Evolutionary conservation across 1,139 yeast genomes (phyloP).

Genomic region (Yamadazyma conglobata): DNA sequence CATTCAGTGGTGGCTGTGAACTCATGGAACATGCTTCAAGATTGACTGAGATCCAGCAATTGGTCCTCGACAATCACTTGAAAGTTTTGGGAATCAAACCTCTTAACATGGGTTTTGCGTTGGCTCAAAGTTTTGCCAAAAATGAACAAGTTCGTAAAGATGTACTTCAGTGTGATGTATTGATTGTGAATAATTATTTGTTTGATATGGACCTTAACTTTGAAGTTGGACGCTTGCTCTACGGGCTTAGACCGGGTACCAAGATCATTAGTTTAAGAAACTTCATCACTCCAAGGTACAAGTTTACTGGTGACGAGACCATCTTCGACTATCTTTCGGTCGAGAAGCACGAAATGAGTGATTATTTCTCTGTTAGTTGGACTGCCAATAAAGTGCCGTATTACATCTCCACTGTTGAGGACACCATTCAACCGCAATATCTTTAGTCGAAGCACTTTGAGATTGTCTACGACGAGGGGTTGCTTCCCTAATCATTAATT

Average conservation of each 20-base stretch:
- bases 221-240: conserved; percentile 62
- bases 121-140: conserved; percentile 69
- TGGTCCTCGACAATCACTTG: conserved; percentile 57
- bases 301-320: conserved; percentile 54
- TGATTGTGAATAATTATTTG: conserved; percentile 77
- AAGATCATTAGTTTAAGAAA: conserved; percentile 77
- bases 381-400: conserved; percentile 82
- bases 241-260: conserved; percentile 67
- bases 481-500: too few relatives aligned
- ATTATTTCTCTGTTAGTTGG: conserved; percentile 79
- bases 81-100: conserved; percentile 59
- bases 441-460: conserved; percentile 15
- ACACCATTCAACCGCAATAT: conserved; percentile 29
- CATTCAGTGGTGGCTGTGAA: conserved; percentile 80
- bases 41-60: conserved; percentile 58
- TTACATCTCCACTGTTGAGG: conserved; percentile 70
- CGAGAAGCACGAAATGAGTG: conserved; percentile 61
- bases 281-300: conserved; percentile 58
- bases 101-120: conserved; percentile 55
- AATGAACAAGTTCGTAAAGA: conserved; percentile 53
- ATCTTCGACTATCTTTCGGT: conserved; percentile 63
- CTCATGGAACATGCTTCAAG: conserved; percentile 79
- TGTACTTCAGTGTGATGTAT: conserved; percentile 63
- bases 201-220: conserved; percentile 72
- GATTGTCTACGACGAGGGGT: too few relatives aligned